These are phyloP conservation scores for Salvia splendens DNA, from an alignment of 257 asterid genomes.

Conservation along the genomic window DNA sequence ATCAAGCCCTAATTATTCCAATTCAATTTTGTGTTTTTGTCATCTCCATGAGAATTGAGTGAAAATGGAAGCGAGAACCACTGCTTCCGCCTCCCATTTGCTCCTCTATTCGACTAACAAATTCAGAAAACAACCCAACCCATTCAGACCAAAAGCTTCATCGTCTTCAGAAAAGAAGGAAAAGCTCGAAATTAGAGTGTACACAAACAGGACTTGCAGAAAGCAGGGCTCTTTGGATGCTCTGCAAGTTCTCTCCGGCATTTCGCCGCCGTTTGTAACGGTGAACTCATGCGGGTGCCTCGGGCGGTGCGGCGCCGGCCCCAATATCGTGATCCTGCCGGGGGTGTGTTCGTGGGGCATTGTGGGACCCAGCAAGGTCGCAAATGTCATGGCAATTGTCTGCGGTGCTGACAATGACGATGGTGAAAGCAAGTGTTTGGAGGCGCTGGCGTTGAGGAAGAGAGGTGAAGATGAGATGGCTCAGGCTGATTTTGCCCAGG, in stretches of 20 bases:
- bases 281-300: slow-evolving; percentile 87
- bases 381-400: slow-evolving; percentile 54
- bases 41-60: slow-evolving; percentile 6
- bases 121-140: slow-evolving; percentile 18
- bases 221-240: slow-evolving; percentile 79
- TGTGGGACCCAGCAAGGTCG: slow-evolving; percentile 79
- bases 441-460: slow-evolving; percentile 84
- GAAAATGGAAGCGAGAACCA: slow-evolving; percentile 34
- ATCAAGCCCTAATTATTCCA: slow-evolving; percentile 32
- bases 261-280: slow-evolving; percentile 64
- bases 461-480: slow-evolving; percentile 68
- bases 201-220: slow-evolving; percentile 74
- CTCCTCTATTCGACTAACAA: slow-evolving; percentile 32
- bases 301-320: slow-evolving; percentile 83
- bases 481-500: slow-evolving; percentile 51
- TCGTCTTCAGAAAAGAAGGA: slow-evolving; percentile 31
- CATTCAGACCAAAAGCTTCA: slow-evolving; percentile 28
- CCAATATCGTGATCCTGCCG: slow-evolving; percentile 73
- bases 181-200: slow-evolving; percentile 64
- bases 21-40: slow-evolving; percentile 8
- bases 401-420: slow-evolving; percentile 36
- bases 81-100: slow-evolving; percentile 19
- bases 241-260: slow-evolving; percentile 70
- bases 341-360: slow-evolving; percentile 57
- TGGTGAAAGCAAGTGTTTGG: slow-evolving; percentile 51